Base-by-base conservation (phyloP, 2,329 filamentous ascomycete genomes). In the Pestalotiopsis sp. region DNA sequence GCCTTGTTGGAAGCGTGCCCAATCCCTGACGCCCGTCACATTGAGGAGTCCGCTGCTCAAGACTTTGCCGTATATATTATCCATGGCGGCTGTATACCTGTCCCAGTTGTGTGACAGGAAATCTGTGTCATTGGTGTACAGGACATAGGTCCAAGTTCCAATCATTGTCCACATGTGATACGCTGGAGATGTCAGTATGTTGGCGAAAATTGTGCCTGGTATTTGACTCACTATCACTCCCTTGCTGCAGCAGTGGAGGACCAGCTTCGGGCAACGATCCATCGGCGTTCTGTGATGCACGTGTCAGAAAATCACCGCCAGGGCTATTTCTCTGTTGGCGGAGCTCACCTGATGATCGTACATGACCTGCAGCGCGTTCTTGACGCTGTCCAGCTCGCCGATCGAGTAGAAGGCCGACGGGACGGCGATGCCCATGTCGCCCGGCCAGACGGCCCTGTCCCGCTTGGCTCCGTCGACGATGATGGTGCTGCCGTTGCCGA, bases 131-230 rank as follows among this genome's bases (percentile, higher is more conserved):
- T 85, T 84, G 1, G 85, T 85, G 72, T 84, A 89, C 1, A 89
- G 78, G 61, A 87, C 81, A 72, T 90, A 90, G 65, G 88, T 87
- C 74, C 87, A 86, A 4, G 85, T 86, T 2, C 87, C 86, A 58
- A 90, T 86, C 76, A 90, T 82, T 2, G 84, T 85, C 75, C 76
- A 78, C 76, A 67, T 61, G 14, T 67, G 66, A 31, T 67, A 67
- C 2, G 66, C 66, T 67, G 36, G 14, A 58, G 17, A 17, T 14
- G 3, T 66, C 39, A 58, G 25, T 58, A 41, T 11, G 4, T 52
- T 23, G 5, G 25, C 4, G 17, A 13, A n/a, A 3, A 23, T 45
- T 27, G 39, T 25, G 7, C 25, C 14, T 12, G 12, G 41, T 4
- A 36, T 12, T 14, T 2, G 4, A 58, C 66, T 52, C 27, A 67